Conservation (phyloP, 805 yeast genomes). For the Starmerella stigmatis region DNA sequence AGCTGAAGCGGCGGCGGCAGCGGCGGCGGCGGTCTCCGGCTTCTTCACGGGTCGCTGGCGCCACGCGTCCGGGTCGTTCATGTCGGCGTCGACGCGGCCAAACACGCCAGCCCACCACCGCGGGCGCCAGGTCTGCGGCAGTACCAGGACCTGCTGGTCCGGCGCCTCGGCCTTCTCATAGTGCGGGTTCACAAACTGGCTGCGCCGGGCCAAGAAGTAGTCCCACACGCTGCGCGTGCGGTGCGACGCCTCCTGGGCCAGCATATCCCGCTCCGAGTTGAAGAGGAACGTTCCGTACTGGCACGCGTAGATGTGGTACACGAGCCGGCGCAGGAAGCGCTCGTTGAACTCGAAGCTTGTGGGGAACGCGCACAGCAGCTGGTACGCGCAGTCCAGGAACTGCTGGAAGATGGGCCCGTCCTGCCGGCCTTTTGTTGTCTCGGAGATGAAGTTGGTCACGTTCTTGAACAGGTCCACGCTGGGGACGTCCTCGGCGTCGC, state of each 20-base stretch:
- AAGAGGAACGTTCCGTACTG: constrained; percentile 87
- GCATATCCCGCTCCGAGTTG: constrained; percentile 59
- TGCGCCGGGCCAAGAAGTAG: constrained; percentile 65
- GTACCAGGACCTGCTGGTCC: constrained; percentile 20
- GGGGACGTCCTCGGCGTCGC: constrained; percentile 2
- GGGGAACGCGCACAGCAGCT: constrained; percentile 62
- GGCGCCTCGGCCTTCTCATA: constrained; percentile 29
- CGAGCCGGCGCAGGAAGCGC: constrained; percentile 67
- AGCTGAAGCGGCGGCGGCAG: not conserved
- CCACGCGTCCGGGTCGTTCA: constrained; percentile 37
- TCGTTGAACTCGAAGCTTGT: constrained; percentile 75
- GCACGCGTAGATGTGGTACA: constrained; percentile 84
- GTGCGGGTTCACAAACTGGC: constrained; percentile 52
- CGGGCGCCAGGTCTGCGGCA: constrained; percentile 18
- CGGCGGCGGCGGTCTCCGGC: not conserved
- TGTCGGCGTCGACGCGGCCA: constrained; percentile 62
- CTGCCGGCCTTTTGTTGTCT: constrained; percentile 30
- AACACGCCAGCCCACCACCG: constrained; percentile 85
- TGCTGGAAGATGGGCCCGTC: constrained; percentile 93
- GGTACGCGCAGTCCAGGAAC: constrained; percentile 82
- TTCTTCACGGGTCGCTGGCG: constrained; percentile 13
- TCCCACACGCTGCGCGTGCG: constrained; percentile 84
- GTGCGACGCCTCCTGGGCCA: constrained; percentile 34
- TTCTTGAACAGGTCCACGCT: constrained; percentile 39
- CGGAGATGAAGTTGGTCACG: constrained; percentile 34